Evolutionary conservation across 495 filamentous ascomycete genomes (phyloP).

Genomic region (Corynascus novoguineensis): DNA sequence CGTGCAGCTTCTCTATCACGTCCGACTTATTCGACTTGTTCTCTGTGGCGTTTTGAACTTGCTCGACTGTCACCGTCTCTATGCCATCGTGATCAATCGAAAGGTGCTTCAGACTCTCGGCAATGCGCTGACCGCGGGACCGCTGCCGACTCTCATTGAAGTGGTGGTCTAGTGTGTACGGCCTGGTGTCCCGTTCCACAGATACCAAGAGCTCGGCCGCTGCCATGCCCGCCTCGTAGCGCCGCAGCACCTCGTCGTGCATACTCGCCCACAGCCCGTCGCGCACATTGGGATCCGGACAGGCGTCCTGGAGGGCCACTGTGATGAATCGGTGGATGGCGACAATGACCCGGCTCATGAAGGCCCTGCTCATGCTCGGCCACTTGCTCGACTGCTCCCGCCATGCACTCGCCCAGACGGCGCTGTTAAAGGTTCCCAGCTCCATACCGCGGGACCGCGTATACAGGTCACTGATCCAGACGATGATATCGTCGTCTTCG

Average conservation of each 20-base stretch:
- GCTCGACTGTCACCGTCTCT: slow-evolving; percentile 8
- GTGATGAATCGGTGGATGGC: slow-evolving; percentile 49
- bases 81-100: background rate
- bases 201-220: slow-evolving; percentile 43
- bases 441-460: slow-evolving; percentile 25
- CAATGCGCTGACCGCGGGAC: slow-evolving; percentile 26
- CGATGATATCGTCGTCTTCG: slow-evolving; percentile 5
- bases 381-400: slow-evolving; percentile 53
- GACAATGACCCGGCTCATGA: slow-evolving; percentile 44
- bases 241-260: slow-evolving; percentile 36
- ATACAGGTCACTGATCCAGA: slow-evolving; percentile 23
- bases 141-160: slow-evolving; percentile 49
- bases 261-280: slow-evolving; percentile 35
- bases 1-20: slow-evolving; percentile 49
- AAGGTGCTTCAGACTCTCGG: slow-evolving; percentile 13
- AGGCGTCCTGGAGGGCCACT: slow-evolving; percentile 25
- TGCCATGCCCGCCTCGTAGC: slow-evolving; percentile 40
- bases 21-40: slow-evolving; percentile 46
- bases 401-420: slow-evolving; percentile 43
- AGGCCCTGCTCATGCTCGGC: slow-evolving; percentile 40
- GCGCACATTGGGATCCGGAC: slow-evolving; percentile 31
- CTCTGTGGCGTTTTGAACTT: slow-evolving; percentile 19
- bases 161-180: slow-evolving; percentile 50
- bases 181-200: slow-evolving; percentile 43
- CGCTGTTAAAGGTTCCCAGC: slow-evolving; percentile 22